phyloP scores from a whole-genome alignment of 2,329 filamentous ascomycete species.

The Microcyclosporella mali region DNA sequence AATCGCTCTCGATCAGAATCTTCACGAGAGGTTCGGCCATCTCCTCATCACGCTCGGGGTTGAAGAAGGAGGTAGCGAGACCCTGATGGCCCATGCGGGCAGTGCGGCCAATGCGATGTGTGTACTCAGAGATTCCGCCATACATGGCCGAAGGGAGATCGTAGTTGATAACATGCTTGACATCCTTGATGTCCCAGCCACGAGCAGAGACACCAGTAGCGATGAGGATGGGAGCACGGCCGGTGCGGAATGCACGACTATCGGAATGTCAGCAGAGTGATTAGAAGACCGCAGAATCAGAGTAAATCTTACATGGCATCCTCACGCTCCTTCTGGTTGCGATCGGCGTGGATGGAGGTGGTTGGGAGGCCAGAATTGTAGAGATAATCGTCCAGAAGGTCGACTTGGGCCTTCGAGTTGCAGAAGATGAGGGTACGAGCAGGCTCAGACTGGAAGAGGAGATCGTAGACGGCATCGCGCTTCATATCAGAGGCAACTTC shows the following conservation, averaged over 20 bases:
- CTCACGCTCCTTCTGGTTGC: constrained; percentile 85
- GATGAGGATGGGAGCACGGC: constrained; percentile 70
- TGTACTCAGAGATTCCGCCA: constrained; percentile 90
- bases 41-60: constrained; percentile 61
- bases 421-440: constrained; percentile 84
- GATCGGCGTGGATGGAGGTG: constrained; percentile 81
- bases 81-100: constrained; percentile 86
- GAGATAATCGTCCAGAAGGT: constrained; percentile 80
- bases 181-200: constrained; percentile 79
- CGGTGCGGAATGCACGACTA: constrained; percentile 69
- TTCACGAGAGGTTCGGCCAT: constrained; percentile 71
- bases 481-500: constrained; percentile 62
- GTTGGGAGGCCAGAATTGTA: constrained; percentile 71
- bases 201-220: constrained; percentile 82
- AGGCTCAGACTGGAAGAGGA: constrained; percentile 64
- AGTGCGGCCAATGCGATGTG: constrained; percentile 91
- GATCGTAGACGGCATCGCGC: constrained; percentile 62
- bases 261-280: constrained; percentile 2
- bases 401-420: constrained; percentile 70
- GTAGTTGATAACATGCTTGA: constrained; percentile 90
- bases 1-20: constrained; percentile 71
- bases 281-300: constrained; percentile 1
- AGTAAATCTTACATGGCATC: constrained; percentile 67
- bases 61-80: constrained; percentile 83
- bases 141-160: constrained; percentile 69